Percentiles rank a stretch among this genome's conserved stretches.
Conservation (phyloP, 1,284 basidiomycete genomes). For the Microbotryum lychnidis-dioicae region DNA sequence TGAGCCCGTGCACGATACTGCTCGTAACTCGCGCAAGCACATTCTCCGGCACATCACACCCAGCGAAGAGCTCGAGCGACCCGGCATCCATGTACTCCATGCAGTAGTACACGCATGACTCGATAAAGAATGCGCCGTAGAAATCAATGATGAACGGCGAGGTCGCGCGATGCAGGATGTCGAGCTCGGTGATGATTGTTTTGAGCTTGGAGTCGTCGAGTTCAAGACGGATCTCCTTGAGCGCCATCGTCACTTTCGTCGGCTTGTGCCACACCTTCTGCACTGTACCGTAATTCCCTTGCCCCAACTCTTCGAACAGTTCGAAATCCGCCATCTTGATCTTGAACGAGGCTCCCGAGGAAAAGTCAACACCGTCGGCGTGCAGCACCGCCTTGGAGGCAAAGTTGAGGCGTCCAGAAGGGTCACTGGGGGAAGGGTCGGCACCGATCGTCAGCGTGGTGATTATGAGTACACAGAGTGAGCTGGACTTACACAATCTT, state of each 20-base stretch:
- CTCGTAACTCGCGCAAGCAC: constrained; percentile 77
- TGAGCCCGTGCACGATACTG: constrained; percentile 79
- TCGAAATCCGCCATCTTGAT: constrained; percentile 83
- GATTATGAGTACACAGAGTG: not conserved
- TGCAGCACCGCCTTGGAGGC: constrained; percentile 87
- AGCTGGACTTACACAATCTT: constrained; percentile 72
- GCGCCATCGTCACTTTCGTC: constrained; percentile 93
- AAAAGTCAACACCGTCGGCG: constrained; percentile 88
- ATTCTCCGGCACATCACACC: constrained; percentile 56
- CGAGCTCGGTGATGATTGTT: constrained; percentile 96
- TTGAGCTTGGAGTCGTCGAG: constrained; percentile 89
- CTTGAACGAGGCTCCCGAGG: constrained; percentile 80
- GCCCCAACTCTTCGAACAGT: constrained; percentile 83
- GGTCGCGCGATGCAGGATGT: constrained; percentile 88
- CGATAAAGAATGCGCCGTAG: constrained; percentile 97
- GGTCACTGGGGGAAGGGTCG: constrained; percentile 49
- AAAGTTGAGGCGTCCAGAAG: constrained; percentile 88
- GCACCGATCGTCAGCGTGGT: constrained; percentile 7
- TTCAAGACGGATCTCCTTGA: constrained; percentile 99
- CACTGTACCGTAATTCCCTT: constrained; percentile 95
- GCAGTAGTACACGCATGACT: constrained; percentile 97
- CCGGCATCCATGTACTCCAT: constrained; percentile 99
- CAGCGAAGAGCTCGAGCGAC: constrained; percentile 76
- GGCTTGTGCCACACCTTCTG: constrained; percentile 90
- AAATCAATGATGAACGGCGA: constrained; percentile 93